These are phyloP conservation scores for Gynostemma pentaphyllum DNA, from an alignment of 306 rosid species.

Conservation along the genomic window DNA sequence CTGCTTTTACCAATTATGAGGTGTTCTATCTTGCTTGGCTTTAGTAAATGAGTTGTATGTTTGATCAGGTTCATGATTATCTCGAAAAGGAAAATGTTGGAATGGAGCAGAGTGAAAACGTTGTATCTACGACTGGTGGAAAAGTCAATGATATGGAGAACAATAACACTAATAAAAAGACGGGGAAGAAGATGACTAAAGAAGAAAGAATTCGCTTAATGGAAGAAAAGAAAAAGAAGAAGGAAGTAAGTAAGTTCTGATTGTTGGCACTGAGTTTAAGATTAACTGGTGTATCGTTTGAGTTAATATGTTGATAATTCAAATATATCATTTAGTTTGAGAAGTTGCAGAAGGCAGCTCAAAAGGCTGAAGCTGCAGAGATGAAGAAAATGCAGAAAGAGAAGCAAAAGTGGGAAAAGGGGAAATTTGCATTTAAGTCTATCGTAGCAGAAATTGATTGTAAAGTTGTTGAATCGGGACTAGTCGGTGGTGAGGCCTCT, in stretches of 20 bases:
- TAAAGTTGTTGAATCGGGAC: constrained; percentile 77
- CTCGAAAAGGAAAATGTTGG: constrained; percentile 26
- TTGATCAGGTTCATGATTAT: constrained; percentile 27
- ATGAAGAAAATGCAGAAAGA: constrained; percentile 68
- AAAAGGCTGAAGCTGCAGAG: constrained; percentile 80
- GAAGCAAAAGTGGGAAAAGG: constrained; percentile 78
- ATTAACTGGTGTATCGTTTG: constrained; percentile 5
- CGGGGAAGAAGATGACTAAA: constrained; percentile 46
- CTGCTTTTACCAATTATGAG: neutral
- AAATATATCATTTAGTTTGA: constrained; percentile 50
- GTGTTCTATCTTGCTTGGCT: neutral
- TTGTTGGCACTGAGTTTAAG: constrained; percentile 6
- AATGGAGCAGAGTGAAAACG: constrained; percentile 29
- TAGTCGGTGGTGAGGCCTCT: constrained; percentile 64
- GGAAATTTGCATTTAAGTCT: constrained; percentile 70
- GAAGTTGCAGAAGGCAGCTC: constrained; percentile 60
- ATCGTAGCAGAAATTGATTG: constrained; percentile 76
- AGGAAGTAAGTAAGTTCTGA: constrained; percentile 59
- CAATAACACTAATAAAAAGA: constrained; percentile 16
- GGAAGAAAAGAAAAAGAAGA: constrained; percentile 70
- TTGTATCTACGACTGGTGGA: constrained; percentile 16
- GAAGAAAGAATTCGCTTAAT: constrained; percentile 59
- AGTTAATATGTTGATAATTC: constrained; percentile 12
- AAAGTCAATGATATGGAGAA: constrained; percentile 22
- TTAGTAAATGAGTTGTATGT: neutral